Percentiles rank a stretch among this genome's conserved stretches.
Conservation (phyloP, 1,139 yeast species). For the Suhomyces yuchorum region DNA sequence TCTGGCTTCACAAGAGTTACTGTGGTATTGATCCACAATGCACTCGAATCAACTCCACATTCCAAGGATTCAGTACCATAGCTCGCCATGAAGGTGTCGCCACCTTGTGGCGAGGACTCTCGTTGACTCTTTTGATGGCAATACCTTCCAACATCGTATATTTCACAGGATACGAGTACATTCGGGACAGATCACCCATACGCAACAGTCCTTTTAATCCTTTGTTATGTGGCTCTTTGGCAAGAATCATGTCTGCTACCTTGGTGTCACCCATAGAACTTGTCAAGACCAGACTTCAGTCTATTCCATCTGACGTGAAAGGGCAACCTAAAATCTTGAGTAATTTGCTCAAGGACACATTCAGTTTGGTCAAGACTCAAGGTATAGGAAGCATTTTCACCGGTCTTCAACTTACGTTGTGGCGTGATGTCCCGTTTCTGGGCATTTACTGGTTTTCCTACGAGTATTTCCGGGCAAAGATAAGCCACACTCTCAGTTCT, state of each 20-base stretch:
- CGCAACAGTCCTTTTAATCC: conserved; percentile 61
- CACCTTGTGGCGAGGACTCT: conserved; percentile 88
- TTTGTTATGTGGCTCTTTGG: conserved; percentile 80
- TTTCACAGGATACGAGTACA: conserved; percentile 88
- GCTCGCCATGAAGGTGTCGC: conserved; percentile 69
- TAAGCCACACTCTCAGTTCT: conserved; percentile 28
- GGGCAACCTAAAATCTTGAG: conserved; percentile 37
- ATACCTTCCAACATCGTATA: conserved; percentile 92
- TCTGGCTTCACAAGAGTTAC: conserved; percentile 45
- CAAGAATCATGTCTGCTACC: conserved; percentile 83
- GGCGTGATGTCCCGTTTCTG: conserved; percentile 98
- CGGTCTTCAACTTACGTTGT: conserved; percentile 83
- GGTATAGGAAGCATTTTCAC: conserved; percentile 73
- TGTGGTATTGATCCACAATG: conserved; percentile 39
- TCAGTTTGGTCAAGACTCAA: conserved; percentile 50
- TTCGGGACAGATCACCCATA: conserved; percentile 75
- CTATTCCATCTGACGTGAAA: conserved; percentile 57
- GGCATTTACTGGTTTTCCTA: conserved; percentile 94
- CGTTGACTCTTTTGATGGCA: conserved; percentile 83
- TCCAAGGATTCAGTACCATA: conserved; percentile 71
- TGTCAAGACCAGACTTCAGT: conserved; percentile 83
- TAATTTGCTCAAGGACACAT: conserved; percentile 59
- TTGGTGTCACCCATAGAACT: conserved; percentile 87
- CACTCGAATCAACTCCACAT: conserved; percentile 54
- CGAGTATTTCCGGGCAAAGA: conserved; percentile 46